A percentile compares a stretch with the other conserved stretches of the same genome.
These are phyloP conservation scores for Xylaria palmicola DNA, from an alignment of 495 filamentous ascomycete species.

Conservation along the genomic window DNA sequence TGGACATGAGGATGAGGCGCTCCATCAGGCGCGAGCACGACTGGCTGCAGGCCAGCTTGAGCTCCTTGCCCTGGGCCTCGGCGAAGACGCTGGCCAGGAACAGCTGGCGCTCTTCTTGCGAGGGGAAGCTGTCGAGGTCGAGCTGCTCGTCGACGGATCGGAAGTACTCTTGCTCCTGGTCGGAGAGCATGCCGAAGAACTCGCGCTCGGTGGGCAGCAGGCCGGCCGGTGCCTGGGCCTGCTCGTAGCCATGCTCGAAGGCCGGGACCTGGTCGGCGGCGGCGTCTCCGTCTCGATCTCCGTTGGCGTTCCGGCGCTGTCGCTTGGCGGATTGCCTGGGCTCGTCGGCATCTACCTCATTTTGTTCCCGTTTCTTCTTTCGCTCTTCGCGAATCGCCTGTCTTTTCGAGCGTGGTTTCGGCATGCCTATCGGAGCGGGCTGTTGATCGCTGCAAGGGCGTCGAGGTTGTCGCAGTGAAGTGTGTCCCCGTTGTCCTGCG, in stretches of 20 bases:
- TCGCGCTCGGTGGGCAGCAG: constrained; percentile 40
- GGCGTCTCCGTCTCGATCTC: constrained; percentile 8
- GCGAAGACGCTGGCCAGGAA: constrained; percentile 83
- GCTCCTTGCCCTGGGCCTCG: constrained; percentile 86
- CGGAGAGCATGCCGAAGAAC: constrained; percentile 89
- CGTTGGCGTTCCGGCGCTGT: constrained; percentile 33
- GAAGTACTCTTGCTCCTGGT: constrained; percentile 94
- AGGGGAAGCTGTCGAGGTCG: constrained; percentile 80
- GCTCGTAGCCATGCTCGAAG: constrained; percentile 25
- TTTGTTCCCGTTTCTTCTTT: constrained; percentile 41
- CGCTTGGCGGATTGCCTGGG: constrained; percentile 35
- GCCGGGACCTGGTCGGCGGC: constrained; percentile 29
- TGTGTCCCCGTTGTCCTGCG: not conserved
- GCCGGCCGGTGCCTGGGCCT: constrained; percentile 15
- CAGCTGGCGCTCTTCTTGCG: constrained; percentile 70
- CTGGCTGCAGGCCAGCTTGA: constrained; percentile 94
- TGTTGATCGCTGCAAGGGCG: not conserved
- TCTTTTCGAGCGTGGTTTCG: constrained; percentile 38
- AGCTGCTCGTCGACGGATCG: constrained; percentile 82
- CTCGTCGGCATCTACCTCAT: constrained; percentile 31
- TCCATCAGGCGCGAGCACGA: constrained; percentile 93
- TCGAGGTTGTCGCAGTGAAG: not conserved
- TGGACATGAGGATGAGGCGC: constrained; percentile 79
- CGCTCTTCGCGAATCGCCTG: constrained; percentile 49
- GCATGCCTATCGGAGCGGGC: constrained; percentile 15